Base-by-base conservation (phyloP, 106 monocot species). In the Dendrobium nobile region DNA sequence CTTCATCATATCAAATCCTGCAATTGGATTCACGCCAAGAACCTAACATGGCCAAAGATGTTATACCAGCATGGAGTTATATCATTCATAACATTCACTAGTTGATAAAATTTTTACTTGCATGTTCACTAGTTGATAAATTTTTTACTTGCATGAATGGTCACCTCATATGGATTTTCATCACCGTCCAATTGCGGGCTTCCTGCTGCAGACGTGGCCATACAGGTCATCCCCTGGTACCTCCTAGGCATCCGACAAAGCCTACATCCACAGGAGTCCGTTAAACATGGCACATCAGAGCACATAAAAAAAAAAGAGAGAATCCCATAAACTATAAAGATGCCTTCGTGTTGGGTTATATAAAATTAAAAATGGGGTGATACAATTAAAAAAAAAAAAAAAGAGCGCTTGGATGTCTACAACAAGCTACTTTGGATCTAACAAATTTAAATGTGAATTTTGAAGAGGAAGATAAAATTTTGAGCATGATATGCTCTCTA, bases 131-230 rank as follows among this genome's bases (percentile, higher is more conserved):
- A 42, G n/a, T 17, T 65, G 19, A 74, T 43, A 7, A 54, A 43
- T 43, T 24, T 41, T 56, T 37, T 37, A 37, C 43, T n/a, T 44
- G 41, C 41, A 72, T 74, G 6, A 11, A 76, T 11, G 4, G 11
- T 48, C 48, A 94, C 96, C 89, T 90, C 90, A 77, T 97, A 97
- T 15, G 96, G 96, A 75, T 94, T 94, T 18, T 93, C 93, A 56
- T 94, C 92, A 78, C 74, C 79, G 40, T 80, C 72, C 19, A 82
- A 75, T 41, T 86, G 67, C 43, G 92, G 83, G 51, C 81, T 90
- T 72, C 90, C 94, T 15, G 96, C 86, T 67, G 90, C 85, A 31
- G 91, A 89, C 18, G 83, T 54, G 22, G 90, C 90, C 75, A 51
- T 74, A 81, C 89, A 88, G 1, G 84, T 77, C 72, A 87, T 15